phyloP scores from a whole-genome alignment of 2,329 filamentous ascomycete species.

The Ampelomyces quisqualis region DNA sequence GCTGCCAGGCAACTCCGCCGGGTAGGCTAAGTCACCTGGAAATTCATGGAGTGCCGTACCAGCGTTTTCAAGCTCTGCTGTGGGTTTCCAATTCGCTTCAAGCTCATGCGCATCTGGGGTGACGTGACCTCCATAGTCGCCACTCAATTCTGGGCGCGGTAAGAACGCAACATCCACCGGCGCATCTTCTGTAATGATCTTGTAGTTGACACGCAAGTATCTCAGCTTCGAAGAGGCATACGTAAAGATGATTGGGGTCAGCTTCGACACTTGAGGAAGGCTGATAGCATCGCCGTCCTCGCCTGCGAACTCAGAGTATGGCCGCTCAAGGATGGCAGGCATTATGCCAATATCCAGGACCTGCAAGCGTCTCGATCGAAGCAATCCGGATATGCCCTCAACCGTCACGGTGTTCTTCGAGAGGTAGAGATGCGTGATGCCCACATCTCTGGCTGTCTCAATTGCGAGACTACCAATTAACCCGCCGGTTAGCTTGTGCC shows the following conservation, averaged over 20 bases:
- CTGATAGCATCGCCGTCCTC: constrained; percentile 24
- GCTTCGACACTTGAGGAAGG: constrained; percentile 55
- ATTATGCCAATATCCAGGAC: constrained; percentile 59
- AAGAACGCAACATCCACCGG: constrained; percentile 15
- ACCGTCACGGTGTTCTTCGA: constrained; percentile 58
- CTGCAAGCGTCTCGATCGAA: constrained; percentile 55
- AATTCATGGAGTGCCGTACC: constrained; percentile 26
- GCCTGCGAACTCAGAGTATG: constrained; percentile 22
- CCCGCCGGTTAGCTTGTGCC: constrained; percentile 38
- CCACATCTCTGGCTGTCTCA: constrained; percentile 56
- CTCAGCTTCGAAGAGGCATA: constrained; percentile 52
- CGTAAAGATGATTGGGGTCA: constrained; percentile 54
- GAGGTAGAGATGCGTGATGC: constrained; percentile 62
- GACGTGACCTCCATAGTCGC: constrained; percentile 19
- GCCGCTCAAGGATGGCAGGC: constrained; percentile 20
- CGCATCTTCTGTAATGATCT: constrained; percentile 53
- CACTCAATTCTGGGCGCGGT: constrained; percentile 31
- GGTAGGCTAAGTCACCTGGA: constrained; percentile 29
- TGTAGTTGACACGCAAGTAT: constrained; percentile 58
- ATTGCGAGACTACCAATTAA: constrained; percentile 57
- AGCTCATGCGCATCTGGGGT: constrained; percentile 33
- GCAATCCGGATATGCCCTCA: constrained; percentile 56
- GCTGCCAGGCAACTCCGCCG: constrained; percentile 29
- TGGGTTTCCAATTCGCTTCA: constrained; percentile 14
- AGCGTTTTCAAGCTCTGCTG: constrained; percentile 26